phyloP scores from a whole-genome alignment of 768 basidiomycete genomes.

The Neoboletus magnificus region DNA sequence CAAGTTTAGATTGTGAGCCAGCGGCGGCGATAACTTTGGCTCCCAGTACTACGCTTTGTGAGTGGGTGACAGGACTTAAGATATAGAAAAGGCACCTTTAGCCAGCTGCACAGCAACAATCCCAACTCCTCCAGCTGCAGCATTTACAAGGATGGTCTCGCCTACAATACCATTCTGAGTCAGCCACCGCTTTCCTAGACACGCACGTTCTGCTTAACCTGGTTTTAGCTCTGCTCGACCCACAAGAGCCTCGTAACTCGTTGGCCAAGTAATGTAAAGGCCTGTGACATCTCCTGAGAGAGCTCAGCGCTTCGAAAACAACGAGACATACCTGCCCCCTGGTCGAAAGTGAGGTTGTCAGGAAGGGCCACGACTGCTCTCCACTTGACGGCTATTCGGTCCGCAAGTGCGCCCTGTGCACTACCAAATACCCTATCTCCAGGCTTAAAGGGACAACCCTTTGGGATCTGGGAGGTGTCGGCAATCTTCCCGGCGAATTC shows the following conservation, averaged over 20 bases:
- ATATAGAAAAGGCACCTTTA: conserved; percentile 54
- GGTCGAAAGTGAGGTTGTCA: conserved; percentile 70
- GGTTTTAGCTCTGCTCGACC: conserved; percentile 77
- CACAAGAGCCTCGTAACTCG: conserved; percentile 88
- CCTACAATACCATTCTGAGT: conserved; percentile 38
- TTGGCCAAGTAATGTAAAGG: conserved; percentile 86
- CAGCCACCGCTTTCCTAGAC: conserved; percentile 2
- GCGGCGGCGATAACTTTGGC: conserved; percentile 95
- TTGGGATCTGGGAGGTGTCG: conserved; percentile 67
- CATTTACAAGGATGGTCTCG: conserved; percentile 91
- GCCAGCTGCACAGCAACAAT: conserved; percentile 90
- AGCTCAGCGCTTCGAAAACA: not conserved
- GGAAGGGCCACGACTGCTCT: conserved; percentile 63
- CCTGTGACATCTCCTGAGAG: conserved; percentile 40
- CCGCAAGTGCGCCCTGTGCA: conserved; percentile 76
- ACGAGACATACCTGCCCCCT: conserved; percentile 68
- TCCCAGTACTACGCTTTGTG: conserved; percentile 59
- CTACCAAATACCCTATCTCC: conserved; percentile 91
- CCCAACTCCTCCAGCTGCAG: conserved; percentile 95
- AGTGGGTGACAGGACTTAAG: not conserved
- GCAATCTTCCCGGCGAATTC: conserved; percentile 85
- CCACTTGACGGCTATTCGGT: conserved; percentile 60
- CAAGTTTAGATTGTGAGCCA: conserved; percentile 73
- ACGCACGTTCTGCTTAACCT: conserved; percentile 41
- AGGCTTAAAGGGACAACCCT: conserved; percentile 69